Conservation (phyloP, 1,284 basidiomycete species). For the Ceratobasidium theobromae region DNA sequence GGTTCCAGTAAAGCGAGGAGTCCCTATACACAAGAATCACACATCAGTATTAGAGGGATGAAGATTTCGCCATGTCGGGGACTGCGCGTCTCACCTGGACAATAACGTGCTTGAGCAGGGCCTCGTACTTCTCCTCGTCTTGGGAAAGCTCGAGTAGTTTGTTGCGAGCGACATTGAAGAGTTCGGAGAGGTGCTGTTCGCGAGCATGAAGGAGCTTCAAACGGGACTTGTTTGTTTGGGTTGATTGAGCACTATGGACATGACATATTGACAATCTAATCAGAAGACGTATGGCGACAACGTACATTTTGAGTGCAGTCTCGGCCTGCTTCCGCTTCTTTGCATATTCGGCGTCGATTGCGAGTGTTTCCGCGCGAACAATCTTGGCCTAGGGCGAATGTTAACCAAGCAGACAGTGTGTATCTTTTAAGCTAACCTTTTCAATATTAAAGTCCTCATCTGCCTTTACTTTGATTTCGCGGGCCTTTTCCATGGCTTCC, state of each 20-base stretch:
- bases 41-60: no score
- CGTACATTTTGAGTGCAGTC: slow-evolving; percentile 92
- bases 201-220: slow-evolving; percentile 87
- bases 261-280: slow-evolving; percentile 50
- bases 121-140: slow-evolving; percentile 70
- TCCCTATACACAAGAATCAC: no score
- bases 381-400: slow-evolving; percentile 73
- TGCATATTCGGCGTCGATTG: slow-evolving; percentile 89
- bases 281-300: slow-evolving; percentile 24
- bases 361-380: slow-evolving; percentile 89
- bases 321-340: slow-evolving; percentile 93
- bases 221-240: slow-evolving; percentile 93
- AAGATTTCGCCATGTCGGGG: no score
- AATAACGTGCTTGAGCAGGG: slow-evolving; percentile 79
- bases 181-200: slow-evolving; percentile 88
- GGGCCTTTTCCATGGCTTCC: slow-evolving; percentile 92
- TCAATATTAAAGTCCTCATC: slow-evolving; percentile 98
- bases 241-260: slow-evolving; percentile 81
- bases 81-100: slow-evolving; percentile 61
- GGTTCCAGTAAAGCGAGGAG: slow-evolving; percentile 69
- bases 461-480: slow-evolving; percentile 95
- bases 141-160: slow-evolving; percentile 64
- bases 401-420: background rate
- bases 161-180: slow-evolving; percentile 77
- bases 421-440: slow-evolving; percentile 59